Percentiles rank a stretch among this genome's conserved stretches.
These are phyloP conservation scores for Microstegium vimineum DNA, from an alignment of 176 grass and related monocot genomes.

Conservation along the genomic window DNA sequence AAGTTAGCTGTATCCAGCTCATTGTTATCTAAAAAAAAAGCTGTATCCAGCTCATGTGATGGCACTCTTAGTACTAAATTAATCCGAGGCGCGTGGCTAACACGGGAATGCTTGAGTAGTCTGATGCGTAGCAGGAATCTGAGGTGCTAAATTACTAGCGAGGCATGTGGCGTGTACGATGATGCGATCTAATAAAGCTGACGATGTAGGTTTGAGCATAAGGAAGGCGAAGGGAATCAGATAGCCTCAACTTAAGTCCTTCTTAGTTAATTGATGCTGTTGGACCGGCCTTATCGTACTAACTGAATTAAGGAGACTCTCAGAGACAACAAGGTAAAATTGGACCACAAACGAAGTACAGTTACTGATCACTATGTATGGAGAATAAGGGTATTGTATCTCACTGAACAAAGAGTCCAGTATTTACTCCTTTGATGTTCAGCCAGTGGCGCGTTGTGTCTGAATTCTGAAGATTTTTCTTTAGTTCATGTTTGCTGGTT, in stretches of 20 bases:
- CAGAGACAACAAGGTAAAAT: background rate
- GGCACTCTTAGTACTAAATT: constrained; percentile 8
- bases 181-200: background rate
- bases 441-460: too few relatives aligned
- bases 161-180: constrained; percentile 17
- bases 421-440: too few relatives aligned
- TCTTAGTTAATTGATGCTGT: background rate
- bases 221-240: constrained; percentile 11
- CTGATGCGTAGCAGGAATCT: constrained; percentile 23
- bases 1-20: constrained; percentile 33
- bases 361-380: background rate
- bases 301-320: background rate
- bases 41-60: constrained; percentile 45
- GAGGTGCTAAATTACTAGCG: background rate
- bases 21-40: too few relatives aligned
- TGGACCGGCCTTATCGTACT: background rate
- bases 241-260: background rate
- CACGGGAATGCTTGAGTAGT: constrained; percentile 21
- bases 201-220: background rate
- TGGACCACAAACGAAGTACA: background rate
- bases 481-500: background rate
- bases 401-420: background rate
- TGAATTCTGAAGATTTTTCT: background rate
- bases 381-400: background rate
- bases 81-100: constrained; percentile 39